These are phyloP conservation scores for Kalmusia sp. DNA, from an alignment of 2,329 filamentous ascomycete species.

Conservation along the genomic window DNA sequence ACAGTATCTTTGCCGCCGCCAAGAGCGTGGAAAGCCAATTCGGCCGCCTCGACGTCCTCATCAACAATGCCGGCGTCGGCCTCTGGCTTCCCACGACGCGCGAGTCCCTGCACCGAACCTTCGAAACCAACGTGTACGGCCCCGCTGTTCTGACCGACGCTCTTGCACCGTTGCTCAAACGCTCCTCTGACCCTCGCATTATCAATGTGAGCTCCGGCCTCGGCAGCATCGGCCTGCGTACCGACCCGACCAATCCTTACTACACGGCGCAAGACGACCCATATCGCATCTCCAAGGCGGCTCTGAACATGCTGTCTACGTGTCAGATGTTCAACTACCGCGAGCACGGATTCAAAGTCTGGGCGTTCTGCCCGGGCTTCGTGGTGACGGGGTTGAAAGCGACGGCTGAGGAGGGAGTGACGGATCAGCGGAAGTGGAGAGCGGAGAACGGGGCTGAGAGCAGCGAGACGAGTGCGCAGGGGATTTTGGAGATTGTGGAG, in stretches of 20 bases:
- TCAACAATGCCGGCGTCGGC: slow-evolving; percentile 49
- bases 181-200: slow-evolving; percentile 31
- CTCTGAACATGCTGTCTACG: slow-evolving; percentile 49
- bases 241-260: slow-evolving; percentile 31
- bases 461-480: slow-evolving; percentile 38
- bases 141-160: slow-evolving; percentile 33
- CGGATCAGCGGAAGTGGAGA: no score
- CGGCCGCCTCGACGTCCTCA: slow-evolving; percentile 46
- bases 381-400: slow-evolving; percentile 42
- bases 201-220: slow-evolving; percentile 46
- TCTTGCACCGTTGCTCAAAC: slow-evolving; percentile 24
- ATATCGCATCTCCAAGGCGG: slow-evolving; percentile 49
- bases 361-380: slow-evolving; percentile 49
- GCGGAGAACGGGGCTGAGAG: slow-evolving; percentile 45
- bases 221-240: slow-evolving; percentile 39
- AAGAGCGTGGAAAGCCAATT: slow-evolving; percentile 29
- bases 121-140: slow-evolving; percentile 39
- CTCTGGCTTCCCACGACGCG: slow-evolving; percentile 25
- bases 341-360: slow-evolving; percentile 43
- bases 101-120: slow-evolving; percentile 31
- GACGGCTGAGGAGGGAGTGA: no score
- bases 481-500: slow-evolving; percentile 46
- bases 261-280: slow-evolving; percentile 35
- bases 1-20: slow-evolving; percentile 49
- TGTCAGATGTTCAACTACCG: slow-evolving; percentile 41